Percentiles rank a stretch among this genome's conserved stretches.
Conservation (phyloP, 441 rosid genomes). For the Adansonia grandidieri region DNA sequence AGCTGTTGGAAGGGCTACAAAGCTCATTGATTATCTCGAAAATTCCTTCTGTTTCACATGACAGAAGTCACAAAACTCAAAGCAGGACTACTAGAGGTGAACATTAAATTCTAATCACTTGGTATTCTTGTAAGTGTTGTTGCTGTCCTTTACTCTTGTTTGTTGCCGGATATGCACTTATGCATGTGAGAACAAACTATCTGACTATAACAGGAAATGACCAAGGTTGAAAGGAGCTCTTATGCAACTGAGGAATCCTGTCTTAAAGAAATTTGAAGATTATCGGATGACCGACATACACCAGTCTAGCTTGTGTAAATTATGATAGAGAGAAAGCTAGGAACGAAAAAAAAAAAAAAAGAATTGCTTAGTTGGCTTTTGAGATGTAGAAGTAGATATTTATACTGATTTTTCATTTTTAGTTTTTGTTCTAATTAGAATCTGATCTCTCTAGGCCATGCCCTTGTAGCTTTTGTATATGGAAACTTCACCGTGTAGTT, state of each 20-base stretch:
- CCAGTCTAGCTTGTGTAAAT: constrained; percentile 47
- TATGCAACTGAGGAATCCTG: constrained; percentile 19
- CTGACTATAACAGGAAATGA: constrained; percentile 55
- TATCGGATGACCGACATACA: constrained; percentile 23
- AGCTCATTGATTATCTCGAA: constrained; percentile 84
- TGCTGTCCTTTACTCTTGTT: background rate
- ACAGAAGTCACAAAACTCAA: constrained; percentile 66
- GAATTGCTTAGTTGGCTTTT: constrained; percentile 42
- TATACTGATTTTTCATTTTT: constrained; percentile 40
- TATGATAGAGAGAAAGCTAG: constrained; percentile 40
- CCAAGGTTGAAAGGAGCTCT: constrained; percentile 38
- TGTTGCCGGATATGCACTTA: background rate
- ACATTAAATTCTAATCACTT: constrained; percentile 18
- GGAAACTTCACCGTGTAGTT: constrained; percentile 36
- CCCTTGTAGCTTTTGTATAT: constrained; percentile 45
- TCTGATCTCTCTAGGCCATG: constrained; percentile 37
- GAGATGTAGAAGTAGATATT: constrained; percentile 43
- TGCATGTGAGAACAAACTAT: constrained; percentile 18
- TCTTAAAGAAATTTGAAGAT: constrained; percentile 28
- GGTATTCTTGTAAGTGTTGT: background rate
- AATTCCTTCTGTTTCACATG: constrained; percentile 74
- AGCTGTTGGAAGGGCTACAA: constrained; percentile 97
- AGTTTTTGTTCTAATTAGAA: constrained; percentile 23
- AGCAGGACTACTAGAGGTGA: constrained; percentile 67
- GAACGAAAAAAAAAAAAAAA: constrained; percentile 31